Base-by-base conservation (phyloP, 192 early-diverging fungal species). In the Coemansia sp. region DNA sequence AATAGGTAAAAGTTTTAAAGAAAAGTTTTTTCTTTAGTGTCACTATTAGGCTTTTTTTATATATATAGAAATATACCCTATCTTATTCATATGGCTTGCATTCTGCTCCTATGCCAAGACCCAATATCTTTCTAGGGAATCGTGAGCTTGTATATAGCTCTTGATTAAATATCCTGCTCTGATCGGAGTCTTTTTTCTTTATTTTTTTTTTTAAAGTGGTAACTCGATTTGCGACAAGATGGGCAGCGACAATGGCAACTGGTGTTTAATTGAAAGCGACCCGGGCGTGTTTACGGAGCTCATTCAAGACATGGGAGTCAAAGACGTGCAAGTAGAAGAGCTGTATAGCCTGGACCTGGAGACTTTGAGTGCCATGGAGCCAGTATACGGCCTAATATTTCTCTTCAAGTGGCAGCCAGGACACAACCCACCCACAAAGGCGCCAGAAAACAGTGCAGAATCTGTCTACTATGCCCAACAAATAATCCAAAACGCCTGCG, bases 221-320 rank as follows among this genome's bases (percentile, higher is more conserved):
- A 26, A 26, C 23, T 26, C 23, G 23, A 26, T 26, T 26, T 26
- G 23, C 23, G 4, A 37, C 40, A 49, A 46, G 48, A 78, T 78
- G 75, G 42, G 67, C 30, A 53, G 50, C 46, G 69, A 72, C 50
- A 66, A 82, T 65, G 89, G 88, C 49, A 88, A 88, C 55, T 92
- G 90, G 90, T 90, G 88, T 57, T 74, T 90, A 39, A 92, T 92
- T 63, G 91, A 92, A 65, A 89, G 87, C 59, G 91, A 92, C 75
- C 91, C 91, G 26, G 90, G 87, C 74, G 88, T 92, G 26, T 92
- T 92, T 45, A 91, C 91, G 11, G 89, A 91, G 69, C 77, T 92
- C 16, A 90, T 92, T 57, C 64, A 77, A 14, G 84, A 80, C 53
- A 84, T 92, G 76, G 87, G 89, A 6, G 87, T 83, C 7, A 53